Evolutionary conservation across 768 basidiomycete genomes (phyloP), one percentile per base, ranked within the genome.

Genomic region (Lactifluus echinatus): DNA sequence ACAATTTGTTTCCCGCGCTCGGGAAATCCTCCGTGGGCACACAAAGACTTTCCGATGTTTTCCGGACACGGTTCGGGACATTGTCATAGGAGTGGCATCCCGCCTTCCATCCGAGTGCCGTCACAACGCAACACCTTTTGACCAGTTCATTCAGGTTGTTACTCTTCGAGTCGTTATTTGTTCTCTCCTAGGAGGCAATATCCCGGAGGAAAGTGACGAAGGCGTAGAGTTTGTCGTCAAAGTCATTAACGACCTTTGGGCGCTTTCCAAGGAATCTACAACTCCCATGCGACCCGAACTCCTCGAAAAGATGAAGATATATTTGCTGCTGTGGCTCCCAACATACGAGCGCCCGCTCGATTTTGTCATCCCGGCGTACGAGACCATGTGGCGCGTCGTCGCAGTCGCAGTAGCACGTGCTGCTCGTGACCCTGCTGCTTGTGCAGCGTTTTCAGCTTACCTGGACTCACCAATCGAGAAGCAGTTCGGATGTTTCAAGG

Each of bases 371-470:
- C 83, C 83, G 0, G 69, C 78, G 0, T 85, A 80, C 72, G 84
- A 85, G 64, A 79, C 78, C 0, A 67, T 84, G 44, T 84, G 84
- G 84, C 75, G 81, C 12, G 75, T 84, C 21, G 70, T 81, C 50
- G 82, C 82, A 1, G 69, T 70, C 6, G 63, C 70, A 0, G 64
- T 78, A 0, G 74, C 77, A 1, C 68, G 75, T 49, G 67, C 73
- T 14, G 64, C 69, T 43, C 67, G 70, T n/a, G 56, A 70, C 4
- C 62, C 72, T 14, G 57, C 62, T 8, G 55, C 57, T 0, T 63
- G 63, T 10, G 46, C 66, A 8, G 65, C 68, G 0, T 75, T 84
- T 53, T 50, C 65, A 3, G 67, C 69, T 6, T 72, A 81, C 43
- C 66, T 72, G 17, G 68, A 59, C 0, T 50, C 62, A 14, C 75